Evolutionary conservation across 83 land plant species (phyloP).

Genomic region (Picea engelmannii): DNA sequence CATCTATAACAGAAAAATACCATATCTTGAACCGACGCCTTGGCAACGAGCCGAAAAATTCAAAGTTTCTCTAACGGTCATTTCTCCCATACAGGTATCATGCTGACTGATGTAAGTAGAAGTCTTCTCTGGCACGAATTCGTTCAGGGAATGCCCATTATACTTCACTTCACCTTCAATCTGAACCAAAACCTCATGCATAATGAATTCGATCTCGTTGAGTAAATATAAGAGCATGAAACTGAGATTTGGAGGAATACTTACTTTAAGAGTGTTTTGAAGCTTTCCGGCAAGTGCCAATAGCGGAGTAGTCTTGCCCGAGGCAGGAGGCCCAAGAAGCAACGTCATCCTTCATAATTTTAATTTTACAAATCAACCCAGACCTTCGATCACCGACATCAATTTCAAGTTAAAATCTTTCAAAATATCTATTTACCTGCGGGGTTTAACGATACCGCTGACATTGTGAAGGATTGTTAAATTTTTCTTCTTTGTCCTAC

Average conservation of each 20-base stretch:
- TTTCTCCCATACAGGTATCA: not conserved
- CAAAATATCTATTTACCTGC: not conserved
- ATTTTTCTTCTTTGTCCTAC: not conserved
- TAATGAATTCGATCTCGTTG: too few species aligned
- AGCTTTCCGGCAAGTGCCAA: conserved; percentile 85
- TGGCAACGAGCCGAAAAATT: not conserved
- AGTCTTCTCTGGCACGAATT: not conserved
- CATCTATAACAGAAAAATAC: not conserved
- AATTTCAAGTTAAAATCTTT: too few species aligned
- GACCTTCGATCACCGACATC: too few species aligned
- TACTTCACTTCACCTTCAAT: not conserved
- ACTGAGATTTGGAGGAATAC: too few species aligned
- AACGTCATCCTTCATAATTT: conserved; percentile 63
- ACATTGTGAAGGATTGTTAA: not conserved
- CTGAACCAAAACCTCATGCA: not conserved
- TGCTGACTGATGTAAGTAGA: not conserved
- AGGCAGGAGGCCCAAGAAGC: conserved; percentile 88
- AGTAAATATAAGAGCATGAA: too few species aligned
- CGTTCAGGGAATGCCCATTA: not conserved
- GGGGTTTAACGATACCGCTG: not conserved
- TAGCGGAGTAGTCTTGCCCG: conserved; percentile 87
- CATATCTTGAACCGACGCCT: conserved; percentile 7
- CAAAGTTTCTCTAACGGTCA: conserved; percentile 3
- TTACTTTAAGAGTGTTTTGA: too few species aligned
- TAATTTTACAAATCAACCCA: too few species aligned